These are phyloP conservation scores for Sutorius australiensis DNA, from an alignment of 768 basidiomycete species.

Conservation along the genomic window DNA sequence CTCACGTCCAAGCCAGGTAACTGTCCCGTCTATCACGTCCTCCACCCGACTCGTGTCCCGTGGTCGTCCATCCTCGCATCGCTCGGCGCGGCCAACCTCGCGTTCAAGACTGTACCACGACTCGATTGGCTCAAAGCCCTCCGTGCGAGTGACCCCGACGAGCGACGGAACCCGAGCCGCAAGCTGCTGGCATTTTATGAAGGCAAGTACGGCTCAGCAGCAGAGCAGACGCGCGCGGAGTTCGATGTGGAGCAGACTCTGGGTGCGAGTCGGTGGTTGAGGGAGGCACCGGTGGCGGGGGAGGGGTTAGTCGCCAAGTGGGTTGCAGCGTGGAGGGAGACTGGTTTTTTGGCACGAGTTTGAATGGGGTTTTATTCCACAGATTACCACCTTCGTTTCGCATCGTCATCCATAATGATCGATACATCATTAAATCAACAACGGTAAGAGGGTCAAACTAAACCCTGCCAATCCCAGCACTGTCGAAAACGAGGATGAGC, in stretches of 20 bases:
- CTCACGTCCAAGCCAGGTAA: background rate
- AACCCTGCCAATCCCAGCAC: constrained; percentile 39
- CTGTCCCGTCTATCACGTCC: constrained; percentile 24
- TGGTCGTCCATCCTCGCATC: constrained; percentile 42
- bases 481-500: constrained; percentile 14
- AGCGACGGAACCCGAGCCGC: constrained; percentile 22
- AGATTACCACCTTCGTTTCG: background rate
- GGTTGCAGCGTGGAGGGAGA: constrained; percentile 40
- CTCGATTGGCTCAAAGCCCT: constrained; percentile 25
- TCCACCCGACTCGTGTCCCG: constrained; percentile 10
- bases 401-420: background rate
- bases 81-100: constrained; percentile 35
- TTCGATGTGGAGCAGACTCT: constrained; percentile 10
- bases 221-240: constrained; percentile 4
- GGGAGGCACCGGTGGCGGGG: constrained; percentile 10
- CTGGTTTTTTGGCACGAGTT: constrained; percentile 31
- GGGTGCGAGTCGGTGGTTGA: constrained; percentile 15
- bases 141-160: constrained; percentile 20
- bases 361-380: background rate
- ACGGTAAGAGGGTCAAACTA: constrained; percentile 32
- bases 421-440: constrained; percentile 8
- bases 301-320: constrained; percentile 39
- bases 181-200: constrained; percentile 27
- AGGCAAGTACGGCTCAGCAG: constrained; percentile 20
- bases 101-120: constrained; percentile 18